These are phyloP conservation scores for Rhynchosporium agropyri DNA, from an alignment of 2,329 filamentous ascomycete species.

Conservation along the genomic window DNA sequence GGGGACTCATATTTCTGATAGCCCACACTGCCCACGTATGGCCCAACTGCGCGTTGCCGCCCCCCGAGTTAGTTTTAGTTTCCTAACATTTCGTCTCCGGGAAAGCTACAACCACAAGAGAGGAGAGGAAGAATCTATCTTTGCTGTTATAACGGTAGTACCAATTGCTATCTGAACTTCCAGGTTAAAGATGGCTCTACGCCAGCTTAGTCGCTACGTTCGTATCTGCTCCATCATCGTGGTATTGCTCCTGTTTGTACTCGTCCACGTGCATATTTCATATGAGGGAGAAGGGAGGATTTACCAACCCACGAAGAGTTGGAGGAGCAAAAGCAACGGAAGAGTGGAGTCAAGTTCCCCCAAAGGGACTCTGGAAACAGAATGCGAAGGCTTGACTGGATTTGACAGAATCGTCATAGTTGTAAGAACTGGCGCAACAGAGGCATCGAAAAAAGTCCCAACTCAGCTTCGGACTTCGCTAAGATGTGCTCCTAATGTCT, in stretches of 20 bases:
- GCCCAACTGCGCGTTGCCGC: slow-evolving; percentile 7
- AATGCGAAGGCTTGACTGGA: slow-evolving; percentile 10
- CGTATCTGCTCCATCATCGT: slow-evolving; percentile 5
- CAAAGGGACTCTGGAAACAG: slow-evolving; percentile 1
- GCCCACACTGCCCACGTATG: slow-evolving; percentile 8
- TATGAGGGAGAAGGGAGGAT: slow-evolving; percentile 4
- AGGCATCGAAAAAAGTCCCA: slow-evolving; percentile 55
- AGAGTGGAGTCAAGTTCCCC: neutral
- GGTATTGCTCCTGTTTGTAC: neutral
- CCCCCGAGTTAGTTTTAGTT: neutral
- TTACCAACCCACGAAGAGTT: slow-evolving; percentile 13
- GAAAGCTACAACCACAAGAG: slow-evolving; percentile 4
- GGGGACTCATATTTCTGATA: neutral
- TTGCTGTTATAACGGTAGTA: neutral
- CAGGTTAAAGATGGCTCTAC: slow-evolving; percentile 5
- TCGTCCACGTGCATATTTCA: slow-evolving; percentile 11
- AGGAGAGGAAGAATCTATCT: slow-evolving; percentile 6
- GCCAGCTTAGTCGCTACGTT: slow-evolving; percentile 13
- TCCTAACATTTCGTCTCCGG: neutral
- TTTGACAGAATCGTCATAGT: slow-evolving; percentile 43
- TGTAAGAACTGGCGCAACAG: slow-evolving; percentile 60
- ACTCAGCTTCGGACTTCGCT: slow-evolving; percentile 57
- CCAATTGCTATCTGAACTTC: neutral
- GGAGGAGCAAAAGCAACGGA: slow-evolving; percentile 1
- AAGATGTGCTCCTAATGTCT: slow-evolving; percentile 51